Evolutionary conservation across 2,329 filamentous ascomycete genomes (phyloP), one percentile per base, ranked within the genome.

Genomic region (Penicillium sp.): DNA sequence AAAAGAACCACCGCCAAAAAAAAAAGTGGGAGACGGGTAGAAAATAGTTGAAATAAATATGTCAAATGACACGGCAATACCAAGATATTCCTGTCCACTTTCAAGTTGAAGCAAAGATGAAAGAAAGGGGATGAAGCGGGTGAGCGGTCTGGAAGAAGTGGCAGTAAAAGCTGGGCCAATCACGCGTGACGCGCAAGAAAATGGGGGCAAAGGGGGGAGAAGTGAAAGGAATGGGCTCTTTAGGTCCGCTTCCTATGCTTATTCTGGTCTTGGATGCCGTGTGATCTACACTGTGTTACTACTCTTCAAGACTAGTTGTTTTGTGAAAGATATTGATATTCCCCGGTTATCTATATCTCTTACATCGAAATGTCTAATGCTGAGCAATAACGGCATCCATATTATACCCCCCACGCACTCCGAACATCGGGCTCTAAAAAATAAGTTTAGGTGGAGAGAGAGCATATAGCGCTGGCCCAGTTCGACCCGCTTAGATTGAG

Each of bases 121-220:
- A 60, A 66, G 61, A 64, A 67, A 67, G 62, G 61, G 64, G 63
- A 68, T 55, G 46, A 52, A 50, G 57, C 50, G 49, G 53, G 54
- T 54, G 63, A 64, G 63, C 63, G 63, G 63, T 65, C 63, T 63
- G 49, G n/a, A n/a, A 43, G 47, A 38, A 41, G 39, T 27, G 63
- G 62, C 60, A 64, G 57, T 59, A 65, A 47, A 65, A 45, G 33
- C 13, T 47, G 56, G 59, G 48, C 63, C 63, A 65, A 65, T 65
- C 63, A 65, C 31, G 53, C 57, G 50, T 52, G 31, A 38, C 39
- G 36, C 53, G 48, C 53, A 53, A 48, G 25, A 57, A 41, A 58
- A 57, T 38, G 56, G 52, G 53, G 54, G 58, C 36, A 59, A 62
- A 55, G 54, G 60, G 61, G 61, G 57, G 31, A n/a, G 6, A 29